phyloP scores from a whole-genome alignment of 352 stramenopile genomes.

The Albugo candida region DNA sequence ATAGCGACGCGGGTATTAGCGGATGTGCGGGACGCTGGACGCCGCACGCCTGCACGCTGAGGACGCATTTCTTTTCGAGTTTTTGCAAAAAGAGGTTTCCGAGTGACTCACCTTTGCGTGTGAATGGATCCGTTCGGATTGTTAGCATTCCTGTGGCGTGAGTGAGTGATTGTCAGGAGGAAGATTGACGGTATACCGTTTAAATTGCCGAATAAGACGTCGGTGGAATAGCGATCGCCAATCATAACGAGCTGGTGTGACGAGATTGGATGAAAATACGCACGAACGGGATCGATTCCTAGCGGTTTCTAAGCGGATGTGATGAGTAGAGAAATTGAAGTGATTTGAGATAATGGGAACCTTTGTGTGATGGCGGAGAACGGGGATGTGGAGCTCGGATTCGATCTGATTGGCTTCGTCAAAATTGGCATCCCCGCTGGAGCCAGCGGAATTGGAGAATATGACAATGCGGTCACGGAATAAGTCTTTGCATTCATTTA shows the following conservation, averaged over 20 bases:
- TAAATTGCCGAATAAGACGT: conserved; percentile 95
- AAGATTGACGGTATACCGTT: conserved; percentile 27
- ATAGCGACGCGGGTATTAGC: too few species aligned
- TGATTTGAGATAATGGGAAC: conserved; percentile 11
- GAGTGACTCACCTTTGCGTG: conserved; percentile 30
- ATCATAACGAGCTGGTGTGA: conserved; percentile 85
- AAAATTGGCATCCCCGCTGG: conserved; percentile 77
- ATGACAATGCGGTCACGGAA: conserved; percentile 84
- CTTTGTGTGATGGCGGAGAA: conserved; percentile 85
- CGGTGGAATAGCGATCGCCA: conserved; percentile 91
- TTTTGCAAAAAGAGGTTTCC: conserved; percentile 50
- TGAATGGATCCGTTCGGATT: conserved; percentile 85
- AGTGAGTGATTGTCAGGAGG: background rate
- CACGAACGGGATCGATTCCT: conserved; percentile 71
- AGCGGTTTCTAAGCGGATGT: conserved; percentile 63
- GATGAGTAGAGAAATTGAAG: background rate
- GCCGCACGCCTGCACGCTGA: conserved; percentile 20
- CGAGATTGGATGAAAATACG: conserved; percentile 58
- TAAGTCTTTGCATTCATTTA: conserved; percentile 63
- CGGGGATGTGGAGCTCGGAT: conserved; percentile 47
- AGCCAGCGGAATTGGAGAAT: conserved; percentile 92
- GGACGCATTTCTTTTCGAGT: conserved; percentile 40
- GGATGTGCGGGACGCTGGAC: too few species aligned
- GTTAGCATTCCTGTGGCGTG: conserved; percentile 77
- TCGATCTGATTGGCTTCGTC: conserved; percentile 67